Percentiles rank a stretch among this genome's conserved stretches.
phyloP scores from a whole-genome alignment of 2,329 filamentous ascomycete genomes.

The Dothiorella sarmentorum region DNA sequence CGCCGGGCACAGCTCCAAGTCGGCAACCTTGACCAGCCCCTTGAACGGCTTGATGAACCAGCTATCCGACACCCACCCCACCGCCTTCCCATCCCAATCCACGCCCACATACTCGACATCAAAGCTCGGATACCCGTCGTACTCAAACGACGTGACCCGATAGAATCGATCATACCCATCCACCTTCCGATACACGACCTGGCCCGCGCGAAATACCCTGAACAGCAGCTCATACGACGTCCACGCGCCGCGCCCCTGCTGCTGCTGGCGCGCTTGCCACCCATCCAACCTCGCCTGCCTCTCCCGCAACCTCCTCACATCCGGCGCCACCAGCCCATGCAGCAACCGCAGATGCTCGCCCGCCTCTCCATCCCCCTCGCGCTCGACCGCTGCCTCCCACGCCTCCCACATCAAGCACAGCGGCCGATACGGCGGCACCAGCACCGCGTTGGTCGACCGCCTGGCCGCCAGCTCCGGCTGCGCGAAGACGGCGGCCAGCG shows the following conservation, averaged over 20 bases:
- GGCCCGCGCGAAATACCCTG: background rate
- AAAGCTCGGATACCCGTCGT: background rate
- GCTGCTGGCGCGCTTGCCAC: background rate
- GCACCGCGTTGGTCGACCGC: background rate
- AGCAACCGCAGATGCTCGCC: background rate
- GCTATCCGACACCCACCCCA: background rate
- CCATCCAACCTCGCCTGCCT: background rate
- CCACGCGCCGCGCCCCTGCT: too few species aligned
- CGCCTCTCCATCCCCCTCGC: background rate
- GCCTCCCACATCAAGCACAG: background rate
- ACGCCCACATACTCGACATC: background rate
- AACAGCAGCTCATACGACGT: too few species aligned
- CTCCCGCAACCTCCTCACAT: background rate
- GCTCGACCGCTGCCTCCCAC: background rate
- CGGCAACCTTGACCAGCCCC: background rate
- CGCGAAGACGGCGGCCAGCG: background rate
- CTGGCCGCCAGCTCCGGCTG: background rate
- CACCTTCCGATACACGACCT: background rate
- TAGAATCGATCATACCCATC: background rate
- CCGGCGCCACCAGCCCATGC: background rate
- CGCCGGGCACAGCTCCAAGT: background rate
- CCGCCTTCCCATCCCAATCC: background rate
- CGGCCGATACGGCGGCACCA: background rate
- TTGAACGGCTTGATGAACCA: background rate
- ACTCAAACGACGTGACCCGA: background rate